Conservation (phyloP, 805 yeast species). For the Candida quercuum region DNA sequence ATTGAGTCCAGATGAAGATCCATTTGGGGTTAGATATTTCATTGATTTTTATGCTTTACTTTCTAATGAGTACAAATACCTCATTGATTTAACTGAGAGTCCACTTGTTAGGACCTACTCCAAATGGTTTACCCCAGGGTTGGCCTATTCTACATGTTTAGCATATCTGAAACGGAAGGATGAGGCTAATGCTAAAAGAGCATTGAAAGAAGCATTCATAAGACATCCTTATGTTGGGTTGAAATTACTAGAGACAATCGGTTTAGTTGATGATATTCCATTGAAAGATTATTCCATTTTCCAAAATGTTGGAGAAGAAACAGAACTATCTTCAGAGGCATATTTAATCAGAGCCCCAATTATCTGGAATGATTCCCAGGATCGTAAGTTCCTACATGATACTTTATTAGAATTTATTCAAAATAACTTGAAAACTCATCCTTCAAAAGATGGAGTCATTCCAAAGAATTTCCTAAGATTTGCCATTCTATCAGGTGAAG, state of each 20-base stretch:
- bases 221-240: conserved; percentile 55
- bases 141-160: conserved; percentile 59
- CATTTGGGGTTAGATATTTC: conserved; percentile 77
- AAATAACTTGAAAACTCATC: conserved; percentile 8
- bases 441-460: conserved; percentile 25
- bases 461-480: conserved; percentile 64
- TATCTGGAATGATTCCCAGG: conserved; percentile 46
- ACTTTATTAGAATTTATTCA: conserved; percentile 29
- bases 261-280: conserved; percentile 27
- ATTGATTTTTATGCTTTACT: conserved; percentile 73
- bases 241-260: conserved; percentile 43
- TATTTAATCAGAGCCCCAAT: conserved; percentile 51
- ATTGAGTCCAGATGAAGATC: conserved; percentile 74
- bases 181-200: conserved; percentile 37
- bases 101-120: conserved; percentile 51
- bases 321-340: conserved; percentile 44
- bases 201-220: conserved; percentile 44
- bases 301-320: conserved; percentile 20
- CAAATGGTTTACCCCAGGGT: conserved; percentile 69
- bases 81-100: conserved; percentile 52
- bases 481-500: conserved; percentile 66
- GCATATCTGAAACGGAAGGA: conserved; percentile 48
- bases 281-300: conserved; percentile 21
- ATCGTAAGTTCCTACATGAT: conserved; percentile 42
- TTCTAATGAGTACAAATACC: conserved; percentile 57